Evolutionary conservation across 2,329 filamentous ascomycete genomes (phyloP).

Genomic region (Sphaceloma murrayae): DNA sequence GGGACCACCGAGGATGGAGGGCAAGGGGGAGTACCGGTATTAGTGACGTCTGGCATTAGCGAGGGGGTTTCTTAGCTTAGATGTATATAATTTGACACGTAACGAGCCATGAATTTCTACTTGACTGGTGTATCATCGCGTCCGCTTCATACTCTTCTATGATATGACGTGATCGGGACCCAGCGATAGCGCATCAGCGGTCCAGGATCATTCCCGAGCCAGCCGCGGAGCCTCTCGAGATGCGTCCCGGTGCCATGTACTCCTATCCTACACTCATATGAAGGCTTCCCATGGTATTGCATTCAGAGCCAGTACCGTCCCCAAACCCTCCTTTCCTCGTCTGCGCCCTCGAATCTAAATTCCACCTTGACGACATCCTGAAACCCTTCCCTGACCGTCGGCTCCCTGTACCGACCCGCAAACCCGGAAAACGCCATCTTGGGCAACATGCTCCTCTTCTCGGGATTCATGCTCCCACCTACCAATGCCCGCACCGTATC

Average conservation of each 20-base stretch:
- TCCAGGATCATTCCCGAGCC: too few relatives aligned
- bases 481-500: constrained; percentile 65
- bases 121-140: too few relatives aligned
- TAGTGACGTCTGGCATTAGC: background rate
- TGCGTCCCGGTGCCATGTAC: too few relatives aligned
- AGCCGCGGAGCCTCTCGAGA: too few relatives aligned
- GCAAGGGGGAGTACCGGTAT: constrained; percentile 14
- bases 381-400: constrained; percentile 68
- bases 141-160: too few relatives aligned
- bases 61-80: background rate
- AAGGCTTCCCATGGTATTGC: background rate
- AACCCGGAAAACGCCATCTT: constrained; percentile 73
- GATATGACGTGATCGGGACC: too few relatives aligned
- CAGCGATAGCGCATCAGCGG: too few relatives aligned
- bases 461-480: constrained; percentile 57
- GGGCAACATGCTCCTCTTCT: constrained; percentile 63
- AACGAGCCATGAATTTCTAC: too few relatives aligned
- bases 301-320: constrained; percentile 57
- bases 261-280: background rate
- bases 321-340: constrained; percentile 63
- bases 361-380: constrained; percentile 64
- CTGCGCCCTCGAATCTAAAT: constrained; percentile 64
- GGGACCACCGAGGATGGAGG: constrained; percentile 9
- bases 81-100: constrained; percentile 10
- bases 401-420: constrained; percentile 60